Conservation (phyloP, 139 green algal species). For the Ulvella scutata region DNA sequence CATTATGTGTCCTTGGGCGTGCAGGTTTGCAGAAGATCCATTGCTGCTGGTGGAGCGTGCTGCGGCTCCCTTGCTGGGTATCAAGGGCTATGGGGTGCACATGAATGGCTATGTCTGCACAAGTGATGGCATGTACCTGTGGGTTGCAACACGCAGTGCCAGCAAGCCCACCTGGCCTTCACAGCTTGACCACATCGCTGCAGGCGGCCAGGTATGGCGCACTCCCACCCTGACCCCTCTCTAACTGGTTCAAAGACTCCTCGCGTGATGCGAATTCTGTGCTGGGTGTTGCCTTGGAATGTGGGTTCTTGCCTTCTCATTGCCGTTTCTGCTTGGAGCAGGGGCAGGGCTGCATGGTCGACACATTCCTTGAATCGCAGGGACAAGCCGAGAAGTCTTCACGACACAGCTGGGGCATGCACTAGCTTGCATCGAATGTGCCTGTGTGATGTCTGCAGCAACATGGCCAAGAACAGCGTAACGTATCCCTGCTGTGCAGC, state of each 20-base stretch:
- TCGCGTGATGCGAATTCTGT: no score
- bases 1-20: conserved; percentile 46
- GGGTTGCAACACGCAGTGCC: conserved; percentile 59
- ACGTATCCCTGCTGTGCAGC: conserved; percentile 25
- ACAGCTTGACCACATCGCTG: conserved; percentile 89
- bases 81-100: conserved; percentile 81
- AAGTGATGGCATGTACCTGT: conserved; percentile 36
- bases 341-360: no score
- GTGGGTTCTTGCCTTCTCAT: no score
- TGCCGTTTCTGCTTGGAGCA: no score
- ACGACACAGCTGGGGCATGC: neutral
- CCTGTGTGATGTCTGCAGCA: neutral
- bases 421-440: neutral
- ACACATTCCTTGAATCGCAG: no score
- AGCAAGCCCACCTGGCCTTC: conserved; percentile 82
- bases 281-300: no score
- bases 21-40: conserved; percentile 22
- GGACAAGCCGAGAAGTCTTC: no score
- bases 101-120: conserved; percentile 69
- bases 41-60: conserved; percentile 66
- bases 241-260: no score
- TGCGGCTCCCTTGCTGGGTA: conserved; percentile 68
- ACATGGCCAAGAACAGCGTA: no score
- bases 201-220: conserved; percentile 67
- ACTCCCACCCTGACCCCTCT: neutral